Evolutionary conservation across 306 rosid species (phyloP).

Genomic region (Carpinus fangiana): DNA sequence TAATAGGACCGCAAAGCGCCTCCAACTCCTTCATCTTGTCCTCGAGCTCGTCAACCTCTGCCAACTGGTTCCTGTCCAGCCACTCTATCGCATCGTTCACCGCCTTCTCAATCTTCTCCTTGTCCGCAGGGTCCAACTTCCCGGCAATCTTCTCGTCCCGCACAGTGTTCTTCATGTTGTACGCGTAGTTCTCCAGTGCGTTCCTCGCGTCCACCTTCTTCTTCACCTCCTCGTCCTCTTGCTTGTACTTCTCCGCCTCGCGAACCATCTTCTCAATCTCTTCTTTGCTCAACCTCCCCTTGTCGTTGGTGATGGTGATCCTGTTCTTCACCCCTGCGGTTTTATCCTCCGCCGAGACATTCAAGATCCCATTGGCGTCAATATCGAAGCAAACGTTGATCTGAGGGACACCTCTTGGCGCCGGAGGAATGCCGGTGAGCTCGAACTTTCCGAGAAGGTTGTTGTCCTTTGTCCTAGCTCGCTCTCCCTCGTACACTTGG

Average conservation of each 20-base stretch:
- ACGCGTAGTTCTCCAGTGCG: conserved; percentile 75
- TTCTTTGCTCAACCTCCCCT: conserved; percentile 78
- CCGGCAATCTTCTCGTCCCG: conserved; percentile 69
- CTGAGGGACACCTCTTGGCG: conserved; percentile 83
- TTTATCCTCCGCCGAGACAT: conserved; percentile 78
- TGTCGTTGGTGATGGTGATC: conserved; percentile 78
- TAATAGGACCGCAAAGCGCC: conserved; percentile 69
- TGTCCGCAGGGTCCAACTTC: conserved; percentile 54
- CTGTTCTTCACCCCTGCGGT: conserved; percentile 90
- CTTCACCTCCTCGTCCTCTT: conserved; percentile 88
- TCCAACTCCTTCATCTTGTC: conserved; percentile 79
- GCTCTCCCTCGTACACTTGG: conserved; percentile 81
- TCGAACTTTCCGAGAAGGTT: conserved; percentile 76
- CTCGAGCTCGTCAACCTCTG: conserved; percentile 78
- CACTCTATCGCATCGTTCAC: conserved; percentile 67
- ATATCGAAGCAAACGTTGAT: conserved; percentile 71
- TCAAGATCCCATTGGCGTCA: conserved; percentile 72
- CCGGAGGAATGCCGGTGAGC: conserved; percentile 79
- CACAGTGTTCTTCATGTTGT: conserved; percentile 78
- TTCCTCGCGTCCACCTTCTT: conserved; percentile 87
- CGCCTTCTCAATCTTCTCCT: conserved; percentile 66
- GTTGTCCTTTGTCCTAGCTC: conserved; percentile 72
- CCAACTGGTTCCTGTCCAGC: conserved; percentile 80
- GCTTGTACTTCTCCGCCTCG: conserved; percentile 79
- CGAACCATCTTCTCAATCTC: conserved; percentile 85